These are phyloP conservation scores for Paramecium caudatum DNA, from an alignment of 73 alveolate species.

Conservation along the genomic window DNA sequence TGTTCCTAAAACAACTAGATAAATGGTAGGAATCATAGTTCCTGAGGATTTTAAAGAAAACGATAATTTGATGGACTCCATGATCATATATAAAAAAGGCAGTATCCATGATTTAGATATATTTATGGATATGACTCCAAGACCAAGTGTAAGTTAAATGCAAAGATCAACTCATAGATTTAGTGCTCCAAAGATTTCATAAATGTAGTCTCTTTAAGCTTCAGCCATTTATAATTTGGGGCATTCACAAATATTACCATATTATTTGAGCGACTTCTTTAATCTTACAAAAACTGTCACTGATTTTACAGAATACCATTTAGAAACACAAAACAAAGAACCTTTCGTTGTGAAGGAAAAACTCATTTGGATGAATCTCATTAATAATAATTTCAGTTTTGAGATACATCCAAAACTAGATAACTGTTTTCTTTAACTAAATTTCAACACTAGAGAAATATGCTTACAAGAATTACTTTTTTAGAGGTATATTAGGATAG, in stretches of 20 bases:
- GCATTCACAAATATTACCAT: neutral
- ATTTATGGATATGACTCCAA: neutral
- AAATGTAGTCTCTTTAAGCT: neutral
- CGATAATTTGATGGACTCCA: conserved; percentile 22
- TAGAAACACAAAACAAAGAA: neutral
- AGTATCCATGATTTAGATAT: neutral
- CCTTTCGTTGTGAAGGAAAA: neutral
- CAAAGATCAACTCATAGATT: neutral
- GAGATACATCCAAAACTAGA: conserved; percentile 4
- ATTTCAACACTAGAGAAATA: neutral
- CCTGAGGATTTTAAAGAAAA: conserved; percentile 15
- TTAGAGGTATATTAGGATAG: conserved; percentile 50
- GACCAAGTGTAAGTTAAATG: neutral
- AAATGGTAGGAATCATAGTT: neutral
- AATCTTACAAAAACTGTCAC: conserved; percentile 3
- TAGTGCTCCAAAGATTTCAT: neutral
- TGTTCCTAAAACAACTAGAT: conserved; percentile 60
- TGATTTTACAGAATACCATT: neutral
- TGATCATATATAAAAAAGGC: neutral
- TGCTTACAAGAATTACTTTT: conserved; percentile 14
- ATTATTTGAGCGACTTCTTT: neutral
- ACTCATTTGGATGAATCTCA: neutral
- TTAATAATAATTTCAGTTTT: neutral
- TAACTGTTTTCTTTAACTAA: neutral
- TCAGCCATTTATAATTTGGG: neutral